Conservation (phyloP, 164 flowering plant species). For the Nelumbo lutea region DNA sequence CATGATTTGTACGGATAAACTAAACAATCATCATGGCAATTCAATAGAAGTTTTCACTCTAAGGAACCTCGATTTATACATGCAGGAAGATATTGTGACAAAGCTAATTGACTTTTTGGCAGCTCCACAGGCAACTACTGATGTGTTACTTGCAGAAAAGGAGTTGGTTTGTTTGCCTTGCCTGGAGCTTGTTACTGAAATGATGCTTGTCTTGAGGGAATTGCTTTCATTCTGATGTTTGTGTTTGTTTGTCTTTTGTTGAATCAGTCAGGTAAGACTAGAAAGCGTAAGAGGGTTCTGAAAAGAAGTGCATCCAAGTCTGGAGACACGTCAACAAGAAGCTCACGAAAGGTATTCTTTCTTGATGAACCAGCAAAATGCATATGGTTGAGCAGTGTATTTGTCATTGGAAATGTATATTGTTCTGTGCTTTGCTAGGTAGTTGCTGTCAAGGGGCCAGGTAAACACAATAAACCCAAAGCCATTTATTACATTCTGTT, state of each 20-base stretch:
- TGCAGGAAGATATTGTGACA: slow-evolving; percentile 80
- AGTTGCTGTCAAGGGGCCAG: too few species aligned
- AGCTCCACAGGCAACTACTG: slow-evolving; percentile 68
- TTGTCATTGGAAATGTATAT: too few species aligned
- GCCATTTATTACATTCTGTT: too few species aligned
- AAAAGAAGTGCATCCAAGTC: slow-evolving; percentile 39
- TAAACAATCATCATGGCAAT: neutral
- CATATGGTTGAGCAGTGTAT: neutral
- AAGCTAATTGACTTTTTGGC: slow-evolving; percentile 79
- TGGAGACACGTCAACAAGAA: slow-evolving; percentile 41
- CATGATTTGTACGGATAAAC: neutral
- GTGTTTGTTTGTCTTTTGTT: slow-evolving; percentile 1
- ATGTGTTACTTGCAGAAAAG: slow-evolving; percentile 65
- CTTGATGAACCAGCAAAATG: neutral
- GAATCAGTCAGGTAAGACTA: slow-evolving; percentile 47
- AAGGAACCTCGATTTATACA: slow-evolving; percentile 7
- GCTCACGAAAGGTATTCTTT: slow-evolving; percentile 53
- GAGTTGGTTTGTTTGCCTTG: slow-evolving; percentile 48
- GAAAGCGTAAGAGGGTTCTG: slow-evolving; percentile 62
- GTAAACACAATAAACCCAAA: too few species aligned
- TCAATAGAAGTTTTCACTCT: neutral
- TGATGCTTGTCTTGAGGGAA: neutral
- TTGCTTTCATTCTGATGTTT: neutral
- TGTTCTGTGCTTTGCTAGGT: too few species aligned
- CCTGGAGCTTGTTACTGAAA: neutral